Conservation (phyloP, 768 basidiomycete species). For the Dioszegia crocea region DNA sequence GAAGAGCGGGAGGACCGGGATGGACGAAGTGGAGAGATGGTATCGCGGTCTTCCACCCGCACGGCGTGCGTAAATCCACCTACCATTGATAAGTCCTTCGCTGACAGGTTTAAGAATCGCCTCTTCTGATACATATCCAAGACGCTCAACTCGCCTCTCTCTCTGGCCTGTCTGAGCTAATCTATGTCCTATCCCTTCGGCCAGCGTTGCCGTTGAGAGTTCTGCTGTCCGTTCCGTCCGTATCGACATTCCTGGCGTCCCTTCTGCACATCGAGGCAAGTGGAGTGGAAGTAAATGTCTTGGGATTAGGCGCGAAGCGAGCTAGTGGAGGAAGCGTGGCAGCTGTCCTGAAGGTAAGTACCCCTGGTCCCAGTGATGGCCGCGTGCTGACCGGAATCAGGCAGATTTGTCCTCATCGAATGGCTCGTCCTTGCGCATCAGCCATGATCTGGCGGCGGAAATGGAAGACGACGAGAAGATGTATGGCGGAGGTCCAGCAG, state of each 20-base stretch:
- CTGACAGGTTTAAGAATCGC: slow-evolving; percentile 18
- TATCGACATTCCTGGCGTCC: slow-evolving; percentile 20
- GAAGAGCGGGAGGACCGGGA: slow-evolving; percentile 22
- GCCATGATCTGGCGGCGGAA: slow-evolving; percentile 22
- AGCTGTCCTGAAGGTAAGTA: slow-evolving; percentile 16
- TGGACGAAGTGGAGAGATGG: slow-evolving; percentile 35
- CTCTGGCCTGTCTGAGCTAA: slow-evolving; percentile 25
- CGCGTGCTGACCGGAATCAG: neutral
- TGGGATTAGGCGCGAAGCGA: slow-evolving; percentile 13
- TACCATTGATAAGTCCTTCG: neutral
- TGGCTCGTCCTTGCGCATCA: neutral
- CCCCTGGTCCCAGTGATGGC: no score
- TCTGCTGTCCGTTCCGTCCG: slow-evolving; percentile 36
- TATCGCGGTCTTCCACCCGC: slow-evolving; percentile 7
- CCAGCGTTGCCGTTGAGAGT: slow-evolving; percentile 24
- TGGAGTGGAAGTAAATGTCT: slow-evolving; percentile 24
- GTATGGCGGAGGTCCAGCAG: slow-evolving; percentile 25
- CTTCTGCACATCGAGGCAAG: slow-evolving; percentile 32
- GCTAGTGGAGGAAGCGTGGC: slow-evolving; percentile 12
- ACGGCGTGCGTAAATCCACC: slow-evolving; percentile 15
- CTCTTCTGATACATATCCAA: slow-evolving; percentile 29
- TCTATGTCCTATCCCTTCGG: slow-evolving; percentile 30
- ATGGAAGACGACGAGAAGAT: slow-evolving; percentile 19
- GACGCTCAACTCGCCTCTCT: slow-evolving; percentile 33
- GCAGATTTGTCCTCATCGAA: no score